Percentiles rank a stretch among this genome's conserved stretches.
Conservation (phyloP, 2,329 filamentous ascomycete genomes). For the Shiraia sp. region DNA sequence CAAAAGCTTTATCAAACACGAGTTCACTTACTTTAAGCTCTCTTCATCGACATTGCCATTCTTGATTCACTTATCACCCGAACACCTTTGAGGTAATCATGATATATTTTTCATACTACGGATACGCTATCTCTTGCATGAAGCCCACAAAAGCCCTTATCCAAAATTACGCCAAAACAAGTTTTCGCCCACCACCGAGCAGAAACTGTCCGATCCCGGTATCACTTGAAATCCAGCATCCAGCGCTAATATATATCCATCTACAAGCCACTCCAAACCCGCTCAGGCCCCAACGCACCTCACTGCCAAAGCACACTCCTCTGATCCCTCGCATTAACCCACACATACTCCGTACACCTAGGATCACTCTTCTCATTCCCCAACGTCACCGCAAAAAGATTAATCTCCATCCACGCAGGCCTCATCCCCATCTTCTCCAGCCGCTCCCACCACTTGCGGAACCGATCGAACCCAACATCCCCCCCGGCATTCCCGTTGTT, state of each 20-base stretch:
- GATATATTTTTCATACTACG: too few relatives aligned
- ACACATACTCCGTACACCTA: conserved; percentile 39
- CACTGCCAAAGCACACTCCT: conserved; percentile 31
- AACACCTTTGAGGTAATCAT: too few relatives aligned
- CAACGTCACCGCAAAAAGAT: conserved; percentile 36
- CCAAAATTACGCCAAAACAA: not conserved
- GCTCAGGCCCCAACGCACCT: not conserved
- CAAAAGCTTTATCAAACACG: too few relatives aligned
- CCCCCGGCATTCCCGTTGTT: conserved; percentile 9
- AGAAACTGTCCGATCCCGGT: too few relatives aligned
- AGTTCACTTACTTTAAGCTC: too few relatives aligned
- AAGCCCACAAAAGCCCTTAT: too few relatives aligned
- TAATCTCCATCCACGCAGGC: conserved; percentile 40
- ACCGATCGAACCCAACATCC: conserved; percentile 30
- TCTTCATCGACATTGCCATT: too few relatives aligned
- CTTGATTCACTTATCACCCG: too few relatives aligned
- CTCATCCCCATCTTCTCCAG: conserved; percentile 41
- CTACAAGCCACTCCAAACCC: not conserved
- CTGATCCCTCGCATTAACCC: conserved; percentile 38
- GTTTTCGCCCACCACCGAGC: not conserved
- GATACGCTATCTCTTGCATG: too few relatives aligned
- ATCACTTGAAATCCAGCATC: too few relatives aligned
- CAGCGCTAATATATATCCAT: too few relatives aligned
- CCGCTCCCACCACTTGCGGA: conserved; percentile 39
- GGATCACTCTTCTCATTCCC: conserved; percentile 31